phyloP scores from a whole-genome alignment of 345 rosid species.

The Sonneratia alba region DNA sequence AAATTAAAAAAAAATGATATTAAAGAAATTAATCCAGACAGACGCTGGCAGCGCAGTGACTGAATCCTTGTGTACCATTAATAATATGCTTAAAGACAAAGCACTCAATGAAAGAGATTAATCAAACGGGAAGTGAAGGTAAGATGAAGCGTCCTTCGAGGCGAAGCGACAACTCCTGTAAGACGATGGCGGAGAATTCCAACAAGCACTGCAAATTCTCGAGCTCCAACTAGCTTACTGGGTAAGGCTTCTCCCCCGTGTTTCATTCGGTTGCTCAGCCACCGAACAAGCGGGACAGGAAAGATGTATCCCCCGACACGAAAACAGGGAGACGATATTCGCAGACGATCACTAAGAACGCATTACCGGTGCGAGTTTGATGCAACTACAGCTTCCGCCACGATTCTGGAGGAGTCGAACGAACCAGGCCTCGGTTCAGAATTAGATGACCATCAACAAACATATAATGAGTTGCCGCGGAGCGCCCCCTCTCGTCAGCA shows the following conservation, averaged over 20 bases:
- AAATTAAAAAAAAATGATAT: background rate
- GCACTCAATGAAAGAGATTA: background rate
- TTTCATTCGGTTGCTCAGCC: too few relatives aligned
- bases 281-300: background rate
- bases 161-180: too few relatives aligned
- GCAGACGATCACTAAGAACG: background rate
- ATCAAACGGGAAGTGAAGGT: background rate
- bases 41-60: background rate
- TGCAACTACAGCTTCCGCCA: background rate
- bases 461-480: background rate
- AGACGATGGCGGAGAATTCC: too few relatives aligned
- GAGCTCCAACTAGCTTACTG: too few relatives aligned
- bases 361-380: background rate
- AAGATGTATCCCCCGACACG: background rate
- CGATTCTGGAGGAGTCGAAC: background rate
- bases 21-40: background rate
- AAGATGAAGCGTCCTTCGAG: background rate
- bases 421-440: background rate
- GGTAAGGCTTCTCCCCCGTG: too few relatives aligned
- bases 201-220: too few relatives aligned
- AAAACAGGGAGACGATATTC: background rate
- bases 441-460: constrained; percentile 68
- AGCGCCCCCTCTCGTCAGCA: background rate
- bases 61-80: background rate
- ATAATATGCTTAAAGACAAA: background rate